These are phyloP conservation scores for Backusella morwellensis DNA, from an alignment of 192 early-diverging fungal species.

Conservation along the genomic window DNA sequence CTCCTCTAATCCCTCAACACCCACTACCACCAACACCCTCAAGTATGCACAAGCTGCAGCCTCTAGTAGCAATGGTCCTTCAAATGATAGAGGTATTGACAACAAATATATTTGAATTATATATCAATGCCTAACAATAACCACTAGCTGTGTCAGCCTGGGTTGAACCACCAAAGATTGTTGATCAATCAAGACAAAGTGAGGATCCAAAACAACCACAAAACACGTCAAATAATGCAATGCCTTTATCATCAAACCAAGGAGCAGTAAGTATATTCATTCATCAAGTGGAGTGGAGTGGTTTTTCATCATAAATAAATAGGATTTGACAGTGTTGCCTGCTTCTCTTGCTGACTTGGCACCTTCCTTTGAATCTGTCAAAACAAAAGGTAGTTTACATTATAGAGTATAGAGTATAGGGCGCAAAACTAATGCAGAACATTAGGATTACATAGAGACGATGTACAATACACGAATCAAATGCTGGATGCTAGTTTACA, in stretches of 20 bases:
- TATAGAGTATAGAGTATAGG: background rate
- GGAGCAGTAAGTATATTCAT: background rate
- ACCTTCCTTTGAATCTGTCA: conserved; percentile 52
- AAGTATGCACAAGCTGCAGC: conserved; percentile 34
- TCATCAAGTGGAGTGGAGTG: no score
- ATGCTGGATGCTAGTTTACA: conserved; percentile 88
- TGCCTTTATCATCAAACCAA: background rate
- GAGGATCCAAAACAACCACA: background rate
- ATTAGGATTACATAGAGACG: conserved; percentile 36
- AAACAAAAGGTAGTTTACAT: conserved; percentile 37
- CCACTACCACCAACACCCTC: background rate
- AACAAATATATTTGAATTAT: background rate
- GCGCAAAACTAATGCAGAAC: background rate
- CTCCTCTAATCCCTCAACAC: background rate
- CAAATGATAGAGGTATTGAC: background rate
- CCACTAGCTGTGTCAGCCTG: conserved; percentile 13
- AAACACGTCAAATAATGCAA: background rate
- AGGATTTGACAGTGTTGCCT: conserved; percentile 37
- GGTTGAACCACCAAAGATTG: conserved; percentile 35
- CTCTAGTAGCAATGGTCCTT: background rate
- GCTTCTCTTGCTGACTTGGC: conserved; percentile 52
- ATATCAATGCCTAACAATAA: background rate
- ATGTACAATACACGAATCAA: conserved; percentile 51
- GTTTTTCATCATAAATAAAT: background rate
- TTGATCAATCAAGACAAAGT: conserved; percentile 12